Percentiles rank a stretch among this genome's conserved stretches.
Conservation (phyloP, 345 rosid genomes). For the Gossypium sturtianum region DNA sequence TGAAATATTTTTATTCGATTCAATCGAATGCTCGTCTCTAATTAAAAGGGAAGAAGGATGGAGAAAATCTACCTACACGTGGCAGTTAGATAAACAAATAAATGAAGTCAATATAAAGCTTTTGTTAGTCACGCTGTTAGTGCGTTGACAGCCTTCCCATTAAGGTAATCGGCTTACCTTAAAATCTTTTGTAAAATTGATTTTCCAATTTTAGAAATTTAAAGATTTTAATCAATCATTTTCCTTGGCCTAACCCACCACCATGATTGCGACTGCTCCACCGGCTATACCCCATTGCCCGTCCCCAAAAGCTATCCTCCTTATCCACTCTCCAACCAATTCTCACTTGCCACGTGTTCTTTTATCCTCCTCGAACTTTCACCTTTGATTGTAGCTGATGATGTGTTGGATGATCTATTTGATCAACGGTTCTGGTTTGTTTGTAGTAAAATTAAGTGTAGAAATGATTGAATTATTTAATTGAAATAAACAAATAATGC, state of each 20-base stretch:
- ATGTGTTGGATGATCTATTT: too few relatives aligned
- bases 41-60: too few relatives aligned
- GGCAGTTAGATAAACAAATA: too few relatives aligned
- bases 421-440: too few relatives aligned
- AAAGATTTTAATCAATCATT: background rate
- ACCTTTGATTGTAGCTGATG: too few relatives aligned
- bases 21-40: fast-evolving
- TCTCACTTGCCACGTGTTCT: conserved; percentile 2
- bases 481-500: too few relatives aligned
- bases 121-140: background rate
- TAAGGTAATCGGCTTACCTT: conserved; percentile 33
- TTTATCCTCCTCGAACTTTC: too few relatives aligned
- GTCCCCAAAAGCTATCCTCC: background rate
- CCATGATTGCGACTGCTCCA: conserved; percentile 9
- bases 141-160: conserved; percentile 14
- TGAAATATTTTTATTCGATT: too few relatives aligned
- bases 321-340: conserved; percentile 6
- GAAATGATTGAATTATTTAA: too few relatives aligned
- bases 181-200: conserved; percentile 12
- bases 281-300: conserved; percentile 23
- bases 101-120: too few relatives aligned
- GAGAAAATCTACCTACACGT: too few relatives aligned
- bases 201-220: conserved; percentile 26
- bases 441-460: too few relatives aligned
- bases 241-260: background rate